phyloP scores from a whole-genome alignment of 140 eudicot genomes.

The Artemisia princeps region DNA sequence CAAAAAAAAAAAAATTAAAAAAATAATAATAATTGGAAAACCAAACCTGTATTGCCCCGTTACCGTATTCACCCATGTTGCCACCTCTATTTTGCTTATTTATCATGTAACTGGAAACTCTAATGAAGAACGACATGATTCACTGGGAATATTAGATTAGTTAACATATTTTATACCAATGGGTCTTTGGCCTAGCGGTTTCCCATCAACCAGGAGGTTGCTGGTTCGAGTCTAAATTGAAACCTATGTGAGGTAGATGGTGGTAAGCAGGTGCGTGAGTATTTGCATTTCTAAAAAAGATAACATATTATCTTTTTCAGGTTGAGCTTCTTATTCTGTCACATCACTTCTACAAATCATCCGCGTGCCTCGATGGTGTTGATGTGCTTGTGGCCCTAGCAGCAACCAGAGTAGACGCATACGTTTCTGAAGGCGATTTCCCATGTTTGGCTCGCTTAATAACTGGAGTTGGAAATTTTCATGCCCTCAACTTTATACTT shows the following conservation, averaged over 20 bases:
- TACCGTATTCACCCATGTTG: neutral
- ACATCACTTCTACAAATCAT: conserved; percentile 95
- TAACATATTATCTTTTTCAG: conserved; percentile 35
- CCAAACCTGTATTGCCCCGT: neutral
- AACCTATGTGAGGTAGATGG: too few species aligned
- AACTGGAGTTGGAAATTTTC: conserved; percentile 97
- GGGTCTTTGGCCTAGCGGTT: too few species aligned
- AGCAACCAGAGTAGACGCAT: conserved; percentile 90
- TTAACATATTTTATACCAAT: too few species aligned
- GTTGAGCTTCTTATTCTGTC: conserved; percentile 96
- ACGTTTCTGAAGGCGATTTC: conserved; percentile 91
- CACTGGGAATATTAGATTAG: too few species aligned
- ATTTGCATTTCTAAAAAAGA: too few species aligned
- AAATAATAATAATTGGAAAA: too few species aligned
- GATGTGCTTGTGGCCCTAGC: conserved; percentile 99
- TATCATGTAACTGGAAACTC: neutral
- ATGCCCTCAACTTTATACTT: conserved; percentile 91
- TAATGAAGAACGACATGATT: neutral
- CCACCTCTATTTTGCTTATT: neutral
- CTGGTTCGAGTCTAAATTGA: too few species aligned
- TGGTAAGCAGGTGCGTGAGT: too few species aligned
- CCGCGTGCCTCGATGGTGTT: conserved; percentile 97
- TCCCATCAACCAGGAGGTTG: too few species aligned
- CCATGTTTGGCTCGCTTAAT: conserved; percentile 91
- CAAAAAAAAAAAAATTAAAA: too few species aligned